Percentiles rank a stretch among this genome's conserved stretches.
Evolutionary conservation across 202 grass and related monocot species (phyloP).

Genomic region (Hordeum pubiflorum): DNA sequence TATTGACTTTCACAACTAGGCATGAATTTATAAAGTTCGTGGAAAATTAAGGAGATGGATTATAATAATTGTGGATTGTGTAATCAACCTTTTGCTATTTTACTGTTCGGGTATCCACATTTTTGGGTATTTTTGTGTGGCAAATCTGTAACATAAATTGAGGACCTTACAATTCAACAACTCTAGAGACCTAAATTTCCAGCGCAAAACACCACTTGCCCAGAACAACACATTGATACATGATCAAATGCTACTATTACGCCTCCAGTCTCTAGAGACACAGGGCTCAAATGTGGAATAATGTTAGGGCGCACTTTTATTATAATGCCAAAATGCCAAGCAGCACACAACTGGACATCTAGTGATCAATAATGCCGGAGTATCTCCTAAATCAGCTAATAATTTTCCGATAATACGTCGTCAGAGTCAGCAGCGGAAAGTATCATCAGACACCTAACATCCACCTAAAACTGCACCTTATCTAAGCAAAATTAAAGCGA

Average conservation of each 20-base stretch:
- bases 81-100: not conserved
- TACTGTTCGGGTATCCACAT: not conserved
- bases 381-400: not conserved
- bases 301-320: not conserved
- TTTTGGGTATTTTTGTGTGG: not conserved
- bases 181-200: not conserved
- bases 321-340: not conserved
- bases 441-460: constrained; percentile 13
- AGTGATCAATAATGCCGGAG: not conserved
- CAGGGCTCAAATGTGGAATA: not conserved
- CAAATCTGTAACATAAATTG: not conserved
- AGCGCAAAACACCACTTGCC: too few relatives aligned
- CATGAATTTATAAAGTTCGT: not conserved
- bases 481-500: not conserved
- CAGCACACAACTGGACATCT: not conserved
- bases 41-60: not conserved
- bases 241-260: not conserved
- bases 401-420: not conserved
- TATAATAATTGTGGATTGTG: too few relatives aligned
- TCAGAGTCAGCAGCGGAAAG: not conserved
- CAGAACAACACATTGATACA: not conserved
- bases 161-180: not conserved
- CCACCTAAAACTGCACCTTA: constrained; percentile 11
- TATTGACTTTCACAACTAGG: not conserved
- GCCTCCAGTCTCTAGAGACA: not conserved